These are phyloP conservation scores for Aspergillus glaucus DNA, from an alignment of 2,329 filamentous ascomycete species.

Conservation along the genomic window DNA sequence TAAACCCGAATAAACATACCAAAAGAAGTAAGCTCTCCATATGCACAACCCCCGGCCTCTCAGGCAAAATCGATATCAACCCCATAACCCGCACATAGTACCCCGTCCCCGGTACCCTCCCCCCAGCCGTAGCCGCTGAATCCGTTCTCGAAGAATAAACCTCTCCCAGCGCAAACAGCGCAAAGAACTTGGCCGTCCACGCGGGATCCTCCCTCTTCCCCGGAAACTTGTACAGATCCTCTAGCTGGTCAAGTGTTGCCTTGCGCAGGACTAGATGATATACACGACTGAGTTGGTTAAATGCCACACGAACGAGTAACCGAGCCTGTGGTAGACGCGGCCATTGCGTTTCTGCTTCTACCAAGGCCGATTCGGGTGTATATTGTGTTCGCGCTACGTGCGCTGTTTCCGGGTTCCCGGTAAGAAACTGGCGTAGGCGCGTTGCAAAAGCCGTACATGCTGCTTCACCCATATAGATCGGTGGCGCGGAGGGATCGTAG, in stretches of 20 bases:
- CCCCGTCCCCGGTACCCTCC: constrained; percentile 31
- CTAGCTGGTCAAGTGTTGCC: constrained; percentile 28
- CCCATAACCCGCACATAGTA: constrained; percentile 35
- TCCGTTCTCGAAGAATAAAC: constrained; percentile 25
- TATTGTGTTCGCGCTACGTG: constrained; percentile 21
- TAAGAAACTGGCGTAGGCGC: constrained; percentile 24
- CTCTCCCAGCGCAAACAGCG: constrained; percentile 37
- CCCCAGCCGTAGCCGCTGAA: constrained; percentile 6
- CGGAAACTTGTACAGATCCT: constrained; percentile 21
- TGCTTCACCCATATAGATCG: constrained; percentile 27
- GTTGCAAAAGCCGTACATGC: constrained; percentile 30
- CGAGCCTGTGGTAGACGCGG: constrained; percentile 23
- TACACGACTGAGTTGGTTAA: constrained; percentile 23
- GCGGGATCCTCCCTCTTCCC: constrained; percentile 18
- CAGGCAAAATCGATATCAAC: constrained; percentile 32
- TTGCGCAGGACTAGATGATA: constrained; percentile 27
- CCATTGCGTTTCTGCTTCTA: constrained; percentile 16
- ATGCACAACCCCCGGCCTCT: constrained; percentile 36
- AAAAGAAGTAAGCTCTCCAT: constrained; percentile 35
- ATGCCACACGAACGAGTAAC: constrained; percentile 23
- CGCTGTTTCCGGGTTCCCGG: constrained; percentile 11
- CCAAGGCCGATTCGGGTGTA: constrained; percentile 13
- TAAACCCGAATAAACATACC: constrained; percentile 11
- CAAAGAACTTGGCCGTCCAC: constrained; percentile 37
- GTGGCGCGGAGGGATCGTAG: constrained; percentile 18